Base-by-base conservation (phyloP, 2,329 filamentous ascomycete species). In the Apiospora aurea region DNA sequence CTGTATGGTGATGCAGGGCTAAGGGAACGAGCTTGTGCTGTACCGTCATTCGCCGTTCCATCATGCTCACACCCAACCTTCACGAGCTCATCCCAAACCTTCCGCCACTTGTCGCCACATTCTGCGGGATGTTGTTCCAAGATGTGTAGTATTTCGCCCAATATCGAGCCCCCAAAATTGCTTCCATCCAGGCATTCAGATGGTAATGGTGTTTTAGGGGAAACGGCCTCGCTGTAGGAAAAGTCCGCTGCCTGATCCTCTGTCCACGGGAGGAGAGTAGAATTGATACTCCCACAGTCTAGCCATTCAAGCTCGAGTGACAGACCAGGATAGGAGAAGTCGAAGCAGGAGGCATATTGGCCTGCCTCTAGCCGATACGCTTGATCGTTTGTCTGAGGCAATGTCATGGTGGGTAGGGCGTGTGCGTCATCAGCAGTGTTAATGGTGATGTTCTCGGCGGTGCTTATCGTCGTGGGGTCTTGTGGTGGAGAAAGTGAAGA, bases 401-500 rank as follows among this genome's bases (percentile, higher is more conserved):
- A 51, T 11, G 49, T 26, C 49, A 51, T 51, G 49, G 14, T 26
- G 24, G 49, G 49, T 51, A 51, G 49, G 49, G 2, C 49, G 11
- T 51, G 24, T 51, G 24, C n/a, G 26, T 51, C 49, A 51, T 51
- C 10, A 51, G 7, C 49, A 26, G n/a, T 14, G 49, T 51, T 11
- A 11, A 26, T 51, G 24, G 49, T 13, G 49, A 51, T 51, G 49
- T 51, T 26, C 26, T 51, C 49, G n/a, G 49, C n/a, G 49, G 49
- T 26, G 49, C 24, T 26, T n/a, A 51, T 51, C 49, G 24, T 51
- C 8, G 51, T 57, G 51, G 51, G 51, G 51, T 34, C 51, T 57
- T 57, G 51, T 57, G 24, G 51, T 57, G 29, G 51, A 34, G 24
- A 14, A 53, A 53, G 49, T 26, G 49, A 53, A 53, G 51, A 57